Base-by-base conservation (phyloP, 2,329 filamentous ascomycete genomes). In the Hymenotorrendiella dingleyae region DNA sequence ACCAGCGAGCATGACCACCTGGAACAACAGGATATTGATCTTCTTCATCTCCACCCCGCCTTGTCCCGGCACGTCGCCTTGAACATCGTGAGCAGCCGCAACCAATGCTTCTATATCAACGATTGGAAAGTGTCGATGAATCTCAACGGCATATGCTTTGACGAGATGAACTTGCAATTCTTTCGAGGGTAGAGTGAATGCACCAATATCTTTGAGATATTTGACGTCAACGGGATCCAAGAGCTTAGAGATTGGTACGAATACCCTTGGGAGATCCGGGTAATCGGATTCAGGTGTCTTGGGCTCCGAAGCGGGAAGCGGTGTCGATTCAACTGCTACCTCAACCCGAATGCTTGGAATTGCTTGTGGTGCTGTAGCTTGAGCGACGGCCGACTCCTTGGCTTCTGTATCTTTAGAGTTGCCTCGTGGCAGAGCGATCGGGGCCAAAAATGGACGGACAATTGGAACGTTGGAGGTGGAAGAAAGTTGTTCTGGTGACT, bases 1-100 rank as follows among this genome's bases (percentile, higher is more conserved):
- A 14, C 42, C 54, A 32, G 54, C 52, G 41, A 50, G 55, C 48
- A 56, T 47, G 8, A 55, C 45, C 16, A 49, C 51, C 33, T 56
- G 53, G 22, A 55, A 55, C 9, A 56, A 36, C 20, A 56, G 43
- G 11, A 56, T 34, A 11, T 24, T 43, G 12, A 53, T 53, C 23
- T 43, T 28, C 4, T 20, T 30, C 19, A n/a, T 12, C 5, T 14
- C 16, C 6, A 26, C 21, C 26, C 26, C 28, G 21, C 19, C 14
- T n/a, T 9, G 17, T 12, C 44, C 32, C 2, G 14, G 16, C 3
- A 12, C 12, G 6, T 14, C 20, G 4, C 17, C 38, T 26, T 43
- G 27, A 36, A 23, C 30, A 7, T 45, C 42, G 42, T 43, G 44
- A 37, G 47, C 37, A 3, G 50, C 39, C 2, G 29, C 32, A 11